Evolutionary conservation across 2,329 filamentous ascomycete species (phyloP), one percentile per base, ranked within the genome.

Genomic region (Xylariaceae sp.): DNA sequence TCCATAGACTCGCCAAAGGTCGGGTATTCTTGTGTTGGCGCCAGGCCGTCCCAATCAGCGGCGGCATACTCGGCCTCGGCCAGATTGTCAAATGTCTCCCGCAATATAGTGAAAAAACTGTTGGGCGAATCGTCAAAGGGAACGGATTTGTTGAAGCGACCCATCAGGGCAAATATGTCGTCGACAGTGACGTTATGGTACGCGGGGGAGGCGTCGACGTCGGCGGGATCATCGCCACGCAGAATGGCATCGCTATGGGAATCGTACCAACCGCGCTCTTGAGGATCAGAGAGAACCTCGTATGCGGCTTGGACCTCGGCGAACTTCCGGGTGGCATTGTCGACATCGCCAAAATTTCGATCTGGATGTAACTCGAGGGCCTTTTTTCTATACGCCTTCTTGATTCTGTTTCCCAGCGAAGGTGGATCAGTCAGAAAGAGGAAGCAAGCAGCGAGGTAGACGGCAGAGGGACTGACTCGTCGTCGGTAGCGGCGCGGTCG

Each of bases 181-280:
- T 90, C 84, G 9, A 89, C 80, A 2, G 88, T 89, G 6, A 89
- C 80, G 67, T 90, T 86, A 62, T 86, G 73, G 62, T 77, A 80
- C 44, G 86, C 84, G 62, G 83, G 84, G 52, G 81, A 78, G 46
- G 73, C 72, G 26, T 72, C 73, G 39, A 69, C 71, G 31, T 71
- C 72, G 68, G 61, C 74, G 34, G 76, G 75, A 51, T 84, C 81
- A 54, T 81, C 78, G 40, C 86, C 87, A 32, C 81, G 80, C 59
- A 97, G 74, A 58, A 97, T 95, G 49, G 88, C 85, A 63, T 91
- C 86, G 57, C 90, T 86, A 68, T 99, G 94, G 2, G 91, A 91
- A 72, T 99, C 92, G 74, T 99, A 99, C 94, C 94, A 99, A 34
- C 91, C 87, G 63, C 94, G 84, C 71, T 99, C 94, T 69, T 99